Evolutionary conservation across 2,329 filamentous ascomycete genomes (phyloP), one percentile per base, ranked within the genome.

Genomic region (Pleomassaria siparia): DNA sequence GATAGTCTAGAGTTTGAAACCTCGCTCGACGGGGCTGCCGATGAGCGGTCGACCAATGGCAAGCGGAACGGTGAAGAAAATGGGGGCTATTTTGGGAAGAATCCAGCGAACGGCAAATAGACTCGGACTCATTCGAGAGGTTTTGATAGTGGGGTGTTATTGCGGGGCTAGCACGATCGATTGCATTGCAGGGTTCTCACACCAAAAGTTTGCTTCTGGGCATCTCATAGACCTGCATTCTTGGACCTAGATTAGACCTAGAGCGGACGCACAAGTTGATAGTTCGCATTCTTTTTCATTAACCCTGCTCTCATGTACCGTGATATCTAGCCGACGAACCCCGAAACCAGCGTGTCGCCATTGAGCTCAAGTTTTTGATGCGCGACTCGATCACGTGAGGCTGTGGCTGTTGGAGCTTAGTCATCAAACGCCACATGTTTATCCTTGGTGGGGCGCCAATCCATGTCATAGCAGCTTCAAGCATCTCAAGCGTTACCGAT

Each of bases 1-100:
- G 80, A 80, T 26, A 76, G 79, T 47, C 84, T 86, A 63, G 84
- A 87, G 70, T 80, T 86, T 59, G 80, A 84, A 63, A 77, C 83
- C 18, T 76, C 78, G 58, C 65, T 79, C 20, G 80, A 84, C 63
- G 73, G 65, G 22, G 49, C 53, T 2, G 40, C 45, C 8, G 56
- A 60, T 7, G 51, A 24, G 7, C 40, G 45, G 22, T 52, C 56
- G 25, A 54, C 58, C 9, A 67, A 64, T 30, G 60, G 60, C 9
- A 55, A 49, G 13, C 33, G 47, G 15, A 56, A 60, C 28, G 60
- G 62, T 13, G 45, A 50, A 15, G 54, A 59, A 10, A 46, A 49
- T 13, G 54, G 56, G 11, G 55, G 60, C 26, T 67, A 69, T 52
- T 68, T 68, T 46, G 58, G 62, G 47, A 59, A 63, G 40, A 60